These are phyloP conservation scores for Chionographis japonica DNA, from an alignment of 106 monocot genomes.

Conservation along the genomic window DNA sequence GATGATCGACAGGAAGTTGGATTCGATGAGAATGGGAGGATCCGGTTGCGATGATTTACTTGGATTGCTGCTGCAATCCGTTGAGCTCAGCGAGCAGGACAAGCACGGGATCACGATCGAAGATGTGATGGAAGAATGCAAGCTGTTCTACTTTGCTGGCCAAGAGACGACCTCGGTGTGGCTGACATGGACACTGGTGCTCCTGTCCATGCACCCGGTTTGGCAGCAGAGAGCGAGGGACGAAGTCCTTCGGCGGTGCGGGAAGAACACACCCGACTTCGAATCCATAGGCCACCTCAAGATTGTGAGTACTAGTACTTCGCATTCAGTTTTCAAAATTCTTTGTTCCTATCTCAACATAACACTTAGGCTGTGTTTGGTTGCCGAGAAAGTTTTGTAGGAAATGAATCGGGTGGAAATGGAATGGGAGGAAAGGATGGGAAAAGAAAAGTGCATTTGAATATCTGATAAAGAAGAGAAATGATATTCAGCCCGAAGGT, in stretches of 20 bases:
- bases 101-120: constrained; percentile 24
- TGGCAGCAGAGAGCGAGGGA: constrained; percentile 54
- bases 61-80: constrained; percentile 27
- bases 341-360: no score
- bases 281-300: constrained; percentile 35
- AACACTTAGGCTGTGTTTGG: background rate
- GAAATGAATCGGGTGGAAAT: no score
- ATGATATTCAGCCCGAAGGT: no score
- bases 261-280: constrained; percentile 20
- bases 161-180: constrained; percentile 42
- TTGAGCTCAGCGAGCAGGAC: background rate
- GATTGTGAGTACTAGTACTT: constrained; percentile 21
- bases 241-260: constrained; percentile 28
- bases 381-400: no score
- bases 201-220: constrained; percentile 32
- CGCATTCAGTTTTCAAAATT: no score
- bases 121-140: constrained; percentile 63
- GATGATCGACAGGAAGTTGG: constrained; percentile 38
- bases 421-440: no score
- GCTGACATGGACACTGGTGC: constrained; percentile 49
- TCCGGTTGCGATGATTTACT: constrained; percentile 32
- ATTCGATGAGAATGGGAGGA: constrained; percentile 21
- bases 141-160: constrained; percentile 56
- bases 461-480: no score
- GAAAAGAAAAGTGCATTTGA: no score